Evolutionary conservation across 768 basidiomycete genomes (phyloP), one percentile per base, ranked within the genome.

Genomic region (Lentinus tigrinus): DNA sequence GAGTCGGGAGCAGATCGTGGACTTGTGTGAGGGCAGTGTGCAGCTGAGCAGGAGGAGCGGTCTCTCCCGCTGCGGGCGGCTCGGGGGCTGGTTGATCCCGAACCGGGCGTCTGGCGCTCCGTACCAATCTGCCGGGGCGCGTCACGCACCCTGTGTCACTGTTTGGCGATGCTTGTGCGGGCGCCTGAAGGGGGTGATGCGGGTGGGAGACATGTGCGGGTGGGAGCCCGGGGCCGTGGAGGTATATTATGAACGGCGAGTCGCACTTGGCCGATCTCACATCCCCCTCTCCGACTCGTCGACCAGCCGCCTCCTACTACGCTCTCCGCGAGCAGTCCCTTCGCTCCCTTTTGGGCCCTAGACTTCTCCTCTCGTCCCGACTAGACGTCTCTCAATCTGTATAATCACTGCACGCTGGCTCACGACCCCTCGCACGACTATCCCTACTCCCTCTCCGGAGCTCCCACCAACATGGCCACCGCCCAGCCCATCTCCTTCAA

Each of bases 401-500:
- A 42, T 17, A 42, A 9, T 21, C 34, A 2, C 13, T 49, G 27
- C 27, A 6, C 28, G 27, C n/a, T 21, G 19, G 10, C 46, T 50
- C 28, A 40, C 50, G 16, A 28, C 31, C 46, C 44, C 23, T 10
- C 40, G 14, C 47, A 43, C 60, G 21, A 43, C 37, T 10, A 28
- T 48, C 5, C 14, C 43, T 27, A 24, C 34, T 34, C 44, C 26
- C 47, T n/a, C n/a, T n/a, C n/a, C n/a, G n/a, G 14, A 28, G 13
- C 9, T 8, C 17, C 40, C 10, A 36, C 27, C 54, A 36, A 31
- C 19, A 79, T 78, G 76, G 64, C 74, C 43, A 65, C 74, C 6
- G 70, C 78, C 1, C 78, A 80, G 53, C 80, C 80, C 58, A 81
- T 81, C 69, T 70, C 78, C 31, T 75, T 76, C 64, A 47, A 67